Base-by-base conservation (phyloP, 2,329 filamentous ascomycete genomes). In the Fusarium sambucinum region DNA sequence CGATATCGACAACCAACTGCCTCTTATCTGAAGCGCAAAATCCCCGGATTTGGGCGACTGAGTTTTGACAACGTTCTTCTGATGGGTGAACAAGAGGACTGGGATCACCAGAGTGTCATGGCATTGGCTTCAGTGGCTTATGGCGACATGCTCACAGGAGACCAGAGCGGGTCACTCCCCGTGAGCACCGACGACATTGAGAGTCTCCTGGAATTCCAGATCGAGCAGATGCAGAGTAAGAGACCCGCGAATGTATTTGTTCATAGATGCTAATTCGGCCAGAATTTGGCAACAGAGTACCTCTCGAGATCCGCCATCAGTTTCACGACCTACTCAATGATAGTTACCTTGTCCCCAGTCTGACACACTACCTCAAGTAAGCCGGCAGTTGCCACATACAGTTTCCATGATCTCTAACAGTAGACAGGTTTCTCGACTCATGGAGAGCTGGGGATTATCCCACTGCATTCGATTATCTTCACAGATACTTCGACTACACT, bases 401-500 rank as follows among this genome's bases (percentile, higher is more conserved):
- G 19, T 5, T 9, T 38, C 9, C 32, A 23, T 77, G 38, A 75
- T 16, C 16, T 40, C 16, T 16, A 21, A 30, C 70, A 93, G 10
- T 6, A 27, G 11, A 12, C 3, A 64, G 90, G 71, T 98, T 97
- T 75, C 89, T 97, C 16, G 94, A 99, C 77, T 89, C 94, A 1
- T 98, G 94, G 95, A 88, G 91, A 76, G 90, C 93, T 5, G 95
- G 95, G 6, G 94, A 98, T 78, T 96, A 95, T 74, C 89, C 92
- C 14, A 93, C 92, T 1, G 92, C 96, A 0, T 96, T 97, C 76
- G 95, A 99, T 74, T 90, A 90, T 70, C 84, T 99, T 21, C 94
- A 98, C 77, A 90, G 93, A 52, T 99, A 97, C 78, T 99, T 97
- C 74, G 96, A 99, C 78, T 97, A 97, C 78, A 96, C 94, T 2